Percentiles rank a stretch among this genome's conserved stretches.
Conservation (phyloP, 192 early-diverging fungal species). For the Physocladia obscura region DNA sequence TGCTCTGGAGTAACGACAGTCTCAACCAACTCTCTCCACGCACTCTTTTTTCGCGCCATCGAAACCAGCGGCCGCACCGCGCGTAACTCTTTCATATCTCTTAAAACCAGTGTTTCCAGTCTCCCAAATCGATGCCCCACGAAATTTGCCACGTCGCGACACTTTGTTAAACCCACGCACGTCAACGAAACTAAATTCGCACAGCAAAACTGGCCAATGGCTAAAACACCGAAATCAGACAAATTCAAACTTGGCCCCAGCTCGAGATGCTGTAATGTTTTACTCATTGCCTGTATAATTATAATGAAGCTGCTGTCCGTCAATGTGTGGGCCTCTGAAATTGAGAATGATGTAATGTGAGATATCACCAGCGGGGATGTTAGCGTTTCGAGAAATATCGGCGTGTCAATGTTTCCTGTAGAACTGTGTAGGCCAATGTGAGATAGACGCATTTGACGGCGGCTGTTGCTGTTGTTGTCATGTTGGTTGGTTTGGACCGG, state of each 20-base stretch:
- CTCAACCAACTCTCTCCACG: constrained; percentile 11
- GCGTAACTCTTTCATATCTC: background rate
- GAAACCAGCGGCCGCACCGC: background rate
- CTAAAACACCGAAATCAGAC: background rate
- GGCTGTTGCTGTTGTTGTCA: background rate
- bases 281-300: constrained; percentile 1
- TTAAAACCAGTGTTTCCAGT: constrained; percentile 10
- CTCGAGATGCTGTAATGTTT: background rate
- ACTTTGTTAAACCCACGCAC: constrained; percentile 6
- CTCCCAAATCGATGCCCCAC: background rate
- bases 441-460: background rate
- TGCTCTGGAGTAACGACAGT: background rate
- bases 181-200: background rate
- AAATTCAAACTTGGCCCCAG: constrained; percentile 19
- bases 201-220: constrained; percentile 2
- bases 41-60: background rate
- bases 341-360: background rate
- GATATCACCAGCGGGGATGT: constrained; percentile 1
- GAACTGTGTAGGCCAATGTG: constrained; percentile 10
- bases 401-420: background rate
- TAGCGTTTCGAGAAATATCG: background rate
- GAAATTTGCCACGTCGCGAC: background rate
- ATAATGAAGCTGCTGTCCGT: constrained; percentile 9
- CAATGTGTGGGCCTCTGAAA: constrained; percentile 8
- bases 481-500: background rate